These are phyloP conservation scores for Hypomontagnella submonticulosa DNA, from an alignment of 495 filamentous ascomycete species.

Conservation along the genomic window DNA sequence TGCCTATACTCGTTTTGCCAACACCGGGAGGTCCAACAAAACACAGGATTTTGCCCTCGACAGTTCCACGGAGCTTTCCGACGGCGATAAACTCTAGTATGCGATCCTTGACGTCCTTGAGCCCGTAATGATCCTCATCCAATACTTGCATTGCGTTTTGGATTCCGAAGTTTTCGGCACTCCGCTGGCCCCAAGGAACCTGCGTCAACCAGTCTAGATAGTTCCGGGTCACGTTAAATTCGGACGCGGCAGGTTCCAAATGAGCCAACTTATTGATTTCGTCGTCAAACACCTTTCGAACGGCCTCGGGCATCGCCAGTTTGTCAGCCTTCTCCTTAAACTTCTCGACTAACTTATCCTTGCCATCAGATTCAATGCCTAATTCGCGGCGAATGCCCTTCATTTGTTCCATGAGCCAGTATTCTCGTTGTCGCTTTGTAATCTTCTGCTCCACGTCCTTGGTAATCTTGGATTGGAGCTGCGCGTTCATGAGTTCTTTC, in stretches of 20 bases:
- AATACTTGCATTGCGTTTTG: conserved; percentile 88
- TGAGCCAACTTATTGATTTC: conserved; percentile 97
- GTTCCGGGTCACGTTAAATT: conserved; percentile 99
- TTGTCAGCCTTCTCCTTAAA: conserved; percentile 96
- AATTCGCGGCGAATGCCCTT: conserved; percentile 97
- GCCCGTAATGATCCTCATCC: conserved; percentile 96
- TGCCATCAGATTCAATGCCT: conserved; percentile 96
- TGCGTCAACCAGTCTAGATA: conserved; percentile 99
- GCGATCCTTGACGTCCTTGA: conserved; percentile 98
- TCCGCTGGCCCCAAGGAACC: conserved; percentile 96
- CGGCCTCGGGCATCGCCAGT: conserved; percentile 94
- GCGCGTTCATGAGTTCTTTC: conserved; percentile 97
- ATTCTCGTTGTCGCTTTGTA: conserved; percentile 96
- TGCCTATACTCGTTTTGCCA: conserved; percentile 98
- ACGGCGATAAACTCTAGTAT: conserved; percentile 99
- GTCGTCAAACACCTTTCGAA: conserved; percentile 98
- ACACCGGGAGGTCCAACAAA: conserved; percentile 96
- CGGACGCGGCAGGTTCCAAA: conserved; percentile 92
- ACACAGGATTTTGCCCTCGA: conserved; percentile 98
- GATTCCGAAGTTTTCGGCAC: conserved; percentile 96
- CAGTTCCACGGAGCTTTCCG: conserved; percentile 94
- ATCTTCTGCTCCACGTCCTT: conserved; percentile 99
- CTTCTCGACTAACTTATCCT: conserved; percentile 96
- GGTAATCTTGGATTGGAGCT: conserved; percentile 95
- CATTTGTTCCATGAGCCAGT: conserved; percentile 99